phyloP scores from a whole-genome alignment of 148 eudicot species.

The Rhododendron simsii region DNA sequence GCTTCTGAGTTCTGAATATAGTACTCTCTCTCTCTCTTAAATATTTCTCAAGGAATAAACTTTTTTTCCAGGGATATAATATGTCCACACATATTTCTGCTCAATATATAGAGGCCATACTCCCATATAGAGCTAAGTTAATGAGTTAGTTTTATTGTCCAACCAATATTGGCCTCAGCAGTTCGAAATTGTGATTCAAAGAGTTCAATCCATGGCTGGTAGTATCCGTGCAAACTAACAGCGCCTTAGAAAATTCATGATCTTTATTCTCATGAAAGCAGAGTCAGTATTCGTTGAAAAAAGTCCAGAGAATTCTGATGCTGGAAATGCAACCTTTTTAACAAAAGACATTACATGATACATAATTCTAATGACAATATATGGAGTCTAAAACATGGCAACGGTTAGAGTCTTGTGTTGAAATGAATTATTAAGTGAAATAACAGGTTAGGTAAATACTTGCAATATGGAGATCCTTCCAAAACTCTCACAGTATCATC shows the following conservation, averaged over 20 bases:
- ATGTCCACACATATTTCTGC: background rate
- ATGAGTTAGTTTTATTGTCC: background rate
- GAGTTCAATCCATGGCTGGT: background rate
- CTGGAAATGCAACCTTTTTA: background rate
- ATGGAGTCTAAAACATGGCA: background rate
- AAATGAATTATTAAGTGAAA: background rate
- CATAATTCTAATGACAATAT: background rate
- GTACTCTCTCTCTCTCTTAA: background rate
- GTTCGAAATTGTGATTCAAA: background rate
- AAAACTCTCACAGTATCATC: conserved; percentile 47
- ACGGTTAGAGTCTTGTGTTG: background rate
- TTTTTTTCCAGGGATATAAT: background rate
- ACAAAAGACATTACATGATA: background rate
- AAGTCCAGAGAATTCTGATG: background rate
- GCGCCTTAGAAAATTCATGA: background rate
- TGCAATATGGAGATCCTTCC: conserved; percentile 40
- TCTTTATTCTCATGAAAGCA: background rate
- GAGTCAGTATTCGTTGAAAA: background rate
- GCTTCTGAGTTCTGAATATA: background rate
- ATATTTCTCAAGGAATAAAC: background rate
- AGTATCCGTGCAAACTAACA: background rate
- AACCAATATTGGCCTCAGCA: background rate
- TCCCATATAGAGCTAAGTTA: background rate
- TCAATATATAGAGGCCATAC: background rate
- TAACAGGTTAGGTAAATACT: conserved; percentile 33